These are phyloP conservation scores for Xylaria telfairii DNA, from an alignment of 495 filamentous ascomycete species.

Conservation along the genomic window DNA sequence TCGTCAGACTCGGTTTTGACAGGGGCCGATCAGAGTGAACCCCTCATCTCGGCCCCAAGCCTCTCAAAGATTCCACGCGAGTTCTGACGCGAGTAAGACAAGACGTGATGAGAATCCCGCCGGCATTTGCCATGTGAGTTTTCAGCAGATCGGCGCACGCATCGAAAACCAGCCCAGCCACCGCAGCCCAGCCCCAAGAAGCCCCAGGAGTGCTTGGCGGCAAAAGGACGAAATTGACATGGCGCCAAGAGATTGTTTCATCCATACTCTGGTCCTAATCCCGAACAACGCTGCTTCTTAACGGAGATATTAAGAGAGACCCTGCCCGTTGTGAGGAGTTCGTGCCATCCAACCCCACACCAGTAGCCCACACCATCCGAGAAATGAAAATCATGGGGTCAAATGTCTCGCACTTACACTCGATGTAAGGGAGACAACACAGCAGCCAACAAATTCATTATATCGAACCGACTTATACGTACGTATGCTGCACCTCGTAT, in stretches of 20 bases:
- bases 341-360: constrained; percentile 8
- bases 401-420: background rate
- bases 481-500: background rate
- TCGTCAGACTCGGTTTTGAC: background rate
- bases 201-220: background rate
- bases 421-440: too few relatives aligned
- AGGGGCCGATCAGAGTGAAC: constrained; percentile 8
- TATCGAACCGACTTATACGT: background rate
- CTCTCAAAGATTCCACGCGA: background rate
- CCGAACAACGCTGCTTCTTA: constrained; percentile 1
- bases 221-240: background rate
- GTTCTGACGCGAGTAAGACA: constrained; percentile 5
- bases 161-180: constrained; percentile 13
- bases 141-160: constrained; percentile 13
- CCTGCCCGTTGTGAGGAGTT: background rate
- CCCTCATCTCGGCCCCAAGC: constrained; percentile 18
- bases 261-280: constrained; percentile 3
- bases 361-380: background rate
- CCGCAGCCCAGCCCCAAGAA: background rate
- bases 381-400: background rate
- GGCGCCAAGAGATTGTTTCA: constrained; percentile 10
- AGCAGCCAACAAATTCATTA: constrained; percentile 3
- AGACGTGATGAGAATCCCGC: background rate
- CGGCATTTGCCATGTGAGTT: constrained; percentile 22
- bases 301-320: background rate